Conservation (phyloP, 2,329 filamentous ascomycete genomes). For the Trichoderma sp. region DNA sequence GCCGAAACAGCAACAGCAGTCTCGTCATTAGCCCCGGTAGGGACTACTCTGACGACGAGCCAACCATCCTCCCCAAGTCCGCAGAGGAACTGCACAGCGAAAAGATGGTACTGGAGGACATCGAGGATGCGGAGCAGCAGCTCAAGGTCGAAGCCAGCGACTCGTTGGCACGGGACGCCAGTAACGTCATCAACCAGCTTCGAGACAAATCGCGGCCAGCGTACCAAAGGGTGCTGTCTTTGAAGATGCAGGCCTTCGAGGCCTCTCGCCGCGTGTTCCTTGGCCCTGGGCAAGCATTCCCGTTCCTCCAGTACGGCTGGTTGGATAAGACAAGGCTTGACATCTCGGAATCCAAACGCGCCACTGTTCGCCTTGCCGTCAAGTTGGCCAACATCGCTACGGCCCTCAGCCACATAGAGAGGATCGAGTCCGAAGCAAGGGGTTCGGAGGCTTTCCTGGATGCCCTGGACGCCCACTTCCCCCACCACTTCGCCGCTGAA, state of each 20-base stretch:
- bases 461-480: constrained; percentile 39
- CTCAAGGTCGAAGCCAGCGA: constrained; percentile 36
- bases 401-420: constrained; percentile 38
- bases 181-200: constrained; percentile 37
- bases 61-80: neutral
- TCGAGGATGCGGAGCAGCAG: constrained; percentile 31
- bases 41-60: constrained; percentile 31
- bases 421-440: constrained; percentile 20
- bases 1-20: constrained; percentile 27
- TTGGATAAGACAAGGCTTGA: constrained; percentile 26
- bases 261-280: constrained; percentile 36
- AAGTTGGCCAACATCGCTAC: constrained; percentile 43
- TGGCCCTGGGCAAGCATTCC: constrained; percentile 24
- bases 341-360: neutral
- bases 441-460: constrained; percentile 38
- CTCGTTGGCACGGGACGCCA: constrained; percentile 36
- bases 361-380: constrained; percentile 30
- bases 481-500: constrained; percentile 36
- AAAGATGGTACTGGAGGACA: constrained; percentile 17
- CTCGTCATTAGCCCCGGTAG: constrained; percentile 30
- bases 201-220: constrained; percentile 29
- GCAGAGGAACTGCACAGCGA: neutral
- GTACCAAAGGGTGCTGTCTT: constrained; percentile 32
- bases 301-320: constrained; percentile 38
- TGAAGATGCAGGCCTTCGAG: constrained; percentile 37